A percentile compares a stretch with the other conserved stretches of the same genome.
These are phyloP conservation scores for Hanseniaspora guilliermondii DNA, from an alignment of 805 yeast genomes.

Conservation along the genomic window DNA sequence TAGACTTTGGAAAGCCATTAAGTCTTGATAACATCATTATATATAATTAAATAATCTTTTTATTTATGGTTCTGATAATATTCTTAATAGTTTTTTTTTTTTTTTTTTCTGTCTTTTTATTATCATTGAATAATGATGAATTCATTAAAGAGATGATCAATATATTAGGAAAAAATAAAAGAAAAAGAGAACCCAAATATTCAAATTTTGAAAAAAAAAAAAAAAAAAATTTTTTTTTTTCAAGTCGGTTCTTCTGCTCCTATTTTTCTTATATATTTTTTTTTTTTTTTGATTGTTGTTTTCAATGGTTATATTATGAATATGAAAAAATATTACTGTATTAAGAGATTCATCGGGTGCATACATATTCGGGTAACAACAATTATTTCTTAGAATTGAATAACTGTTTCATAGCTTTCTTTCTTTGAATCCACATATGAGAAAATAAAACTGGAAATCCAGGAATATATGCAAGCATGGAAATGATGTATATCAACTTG, in stretches of 20 bases:
- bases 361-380: neutral
- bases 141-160: no score
- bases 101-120: neutral
- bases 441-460: constrained; percentile 75
- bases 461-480: constrained; percentile 63
- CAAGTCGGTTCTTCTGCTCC: no score
- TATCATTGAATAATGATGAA: no score
- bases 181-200: no score
- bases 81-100: neutral
- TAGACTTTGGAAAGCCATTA: neutral
- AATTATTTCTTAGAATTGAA: neutral
- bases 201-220: neutral
- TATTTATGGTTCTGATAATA: neutral
- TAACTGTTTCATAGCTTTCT: constrained; percentile 46
- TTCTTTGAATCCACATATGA: constrained; percentile 83
- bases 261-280: no score
- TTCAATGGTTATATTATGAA: neutral
- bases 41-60: neutral
- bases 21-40: neutral
- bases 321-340: neutral
- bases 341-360: neutral
- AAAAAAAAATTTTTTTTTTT: no score
- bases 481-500: constrained; percentile 42
- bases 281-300: neutral
- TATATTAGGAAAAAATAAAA: no score